Conservation (phyloP, 2,329 filamentous ascomycete species). For the Venturia nashicola region DNA sequence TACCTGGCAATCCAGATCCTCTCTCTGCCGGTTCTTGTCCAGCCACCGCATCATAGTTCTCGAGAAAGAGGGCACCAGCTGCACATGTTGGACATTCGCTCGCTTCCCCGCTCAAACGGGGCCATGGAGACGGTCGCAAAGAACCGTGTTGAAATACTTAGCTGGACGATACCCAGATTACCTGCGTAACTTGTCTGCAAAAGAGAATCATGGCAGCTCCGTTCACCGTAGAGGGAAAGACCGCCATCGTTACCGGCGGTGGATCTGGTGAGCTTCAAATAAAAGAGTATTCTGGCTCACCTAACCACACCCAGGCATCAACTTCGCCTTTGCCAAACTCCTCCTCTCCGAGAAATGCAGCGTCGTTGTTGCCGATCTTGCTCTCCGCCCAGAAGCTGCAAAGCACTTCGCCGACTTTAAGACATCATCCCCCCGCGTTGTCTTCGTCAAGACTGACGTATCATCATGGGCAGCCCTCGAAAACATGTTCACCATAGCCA, state of each 20-base stretch:
- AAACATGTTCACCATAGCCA: slow-evolving; percentile 21
- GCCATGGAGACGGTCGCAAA: background rate
- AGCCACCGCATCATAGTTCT: background rate
- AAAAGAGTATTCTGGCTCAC: background rate
- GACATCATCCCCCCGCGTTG: slow-evolving; percentile 21
- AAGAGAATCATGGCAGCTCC: background rate
- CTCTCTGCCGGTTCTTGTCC: background rate
- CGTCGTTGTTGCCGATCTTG: slow-evolving; percentile 36
- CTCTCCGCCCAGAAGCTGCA: slow-evolving; percentile 34
- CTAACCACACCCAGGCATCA: slow-evolving; percentile 29
- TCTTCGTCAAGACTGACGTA: slow-evolving; percentile 33
- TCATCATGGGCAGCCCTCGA: slow-evolving; percentile 23
- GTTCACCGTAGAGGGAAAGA: slow-evolving; percentile 9
- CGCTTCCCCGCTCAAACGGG: background rate
- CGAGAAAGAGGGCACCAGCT: background rate
- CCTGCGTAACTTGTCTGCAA: background rate
- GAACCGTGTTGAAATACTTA: background rate
- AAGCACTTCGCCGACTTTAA: slow-evolving; percentile 22
- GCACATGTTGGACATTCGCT: background rate
- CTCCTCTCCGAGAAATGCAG: slow-evolving; percentile 33
- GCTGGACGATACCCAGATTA: too few relatives aligned
- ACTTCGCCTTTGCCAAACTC: slow-evolving; percentile 32
- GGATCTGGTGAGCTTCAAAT: slow-evolving; percentile 16
- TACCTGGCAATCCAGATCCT: background rate
- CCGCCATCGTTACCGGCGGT: slow-evolving; percentile 22